Percentiles rank a stretch among this genome's conserved stretches.
Evolutionary conservation across 371 early-diverging fungal species (phyloP).

Genomic region (Dentiscutata heterogama): DNA sequence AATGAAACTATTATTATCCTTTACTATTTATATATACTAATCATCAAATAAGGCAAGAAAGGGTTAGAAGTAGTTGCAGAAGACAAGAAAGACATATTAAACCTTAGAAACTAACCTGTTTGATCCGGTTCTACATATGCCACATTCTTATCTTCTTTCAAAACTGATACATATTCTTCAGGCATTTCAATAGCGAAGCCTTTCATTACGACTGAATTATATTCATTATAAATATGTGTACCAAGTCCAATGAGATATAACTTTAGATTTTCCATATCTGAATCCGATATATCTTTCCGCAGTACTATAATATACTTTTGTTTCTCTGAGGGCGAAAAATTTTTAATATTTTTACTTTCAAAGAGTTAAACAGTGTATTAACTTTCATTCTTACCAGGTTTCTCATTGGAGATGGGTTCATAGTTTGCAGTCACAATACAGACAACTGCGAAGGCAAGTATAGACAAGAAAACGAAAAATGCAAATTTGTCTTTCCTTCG

Average conservation of each 20-base stretch:
- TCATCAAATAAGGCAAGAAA: no score
- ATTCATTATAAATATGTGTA: background rate
- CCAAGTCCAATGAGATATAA: background rate
- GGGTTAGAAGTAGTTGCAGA: no score
- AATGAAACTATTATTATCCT: no score
- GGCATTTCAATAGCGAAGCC: conserved; percentile 1
- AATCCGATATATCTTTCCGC: background rate
- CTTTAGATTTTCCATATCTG: background rate
- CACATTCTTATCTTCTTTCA: background rate
- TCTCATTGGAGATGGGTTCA: background rate
- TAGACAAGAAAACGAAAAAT: background rate
- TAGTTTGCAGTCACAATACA: background rate
- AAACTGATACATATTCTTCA: background rate
- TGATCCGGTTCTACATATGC: background rate
- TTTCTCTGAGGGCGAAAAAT: background rate
- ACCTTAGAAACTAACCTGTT: background rate
- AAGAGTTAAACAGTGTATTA: background rate
- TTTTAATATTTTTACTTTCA: background rate
- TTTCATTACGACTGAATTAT: background rate
- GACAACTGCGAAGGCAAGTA: background rate
- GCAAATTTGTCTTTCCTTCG: background rate
- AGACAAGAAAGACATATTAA: no score
- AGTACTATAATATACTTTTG: conserved; percentile 6
- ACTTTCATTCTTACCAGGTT: background rate
- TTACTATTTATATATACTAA: no score